Conservation (phyloP, 305 asterid genomes). For the Fraxinus xanthoxyloides region DNA sequence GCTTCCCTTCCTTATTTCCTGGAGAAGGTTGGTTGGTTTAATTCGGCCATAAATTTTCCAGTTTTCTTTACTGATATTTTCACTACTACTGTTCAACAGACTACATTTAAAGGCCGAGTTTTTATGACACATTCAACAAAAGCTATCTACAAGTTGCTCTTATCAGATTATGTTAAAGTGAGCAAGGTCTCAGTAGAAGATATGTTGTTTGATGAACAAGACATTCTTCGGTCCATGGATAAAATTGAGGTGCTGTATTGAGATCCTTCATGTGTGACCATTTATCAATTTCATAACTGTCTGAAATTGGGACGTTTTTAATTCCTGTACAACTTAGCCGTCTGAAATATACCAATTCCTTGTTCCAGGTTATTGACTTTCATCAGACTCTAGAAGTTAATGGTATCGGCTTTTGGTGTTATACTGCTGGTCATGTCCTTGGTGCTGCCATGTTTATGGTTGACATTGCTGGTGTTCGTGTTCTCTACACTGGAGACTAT, state of each 20-base stretch:
- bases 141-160: constrained; percentile 89
- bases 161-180: constrained; percentile 90
- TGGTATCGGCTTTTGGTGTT: constrained; percentile 97
- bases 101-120: constrained; percentile 85
- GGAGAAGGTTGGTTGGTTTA: constrained; percentile 64
- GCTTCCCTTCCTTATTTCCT: constrained; percentile 98
- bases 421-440: constrained; percentile 99
- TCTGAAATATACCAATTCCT: constrained; percentile 12
- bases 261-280: not conserved
- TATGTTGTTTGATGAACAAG: constrained; percentile 85
- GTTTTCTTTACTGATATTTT: constrained; percentile 11
- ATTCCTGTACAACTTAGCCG: not conserved
- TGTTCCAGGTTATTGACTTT: constrained; percentile 85
- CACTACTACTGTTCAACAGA: constrained; percentile 42
- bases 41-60: constrained; percentile 19
- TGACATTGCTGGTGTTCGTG: constrained; percentile 93
- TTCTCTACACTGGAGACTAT: constrained; percentile 96
- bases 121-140: constrained; percentile 98
- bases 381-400: constrained; percentile 96
- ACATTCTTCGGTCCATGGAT: constrained; percentile 80
- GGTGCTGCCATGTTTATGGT: constrained; percentile 99
- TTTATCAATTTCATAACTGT: constrained; percentile 24
- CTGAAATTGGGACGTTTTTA: not conserved
- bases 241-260: constrained; percentile 64
- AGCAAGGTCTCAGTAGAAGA: constrained; percentile 99